Conservation (phyloP, 345 rosid genomes). For the Atalantia buxifolia region DNA sequence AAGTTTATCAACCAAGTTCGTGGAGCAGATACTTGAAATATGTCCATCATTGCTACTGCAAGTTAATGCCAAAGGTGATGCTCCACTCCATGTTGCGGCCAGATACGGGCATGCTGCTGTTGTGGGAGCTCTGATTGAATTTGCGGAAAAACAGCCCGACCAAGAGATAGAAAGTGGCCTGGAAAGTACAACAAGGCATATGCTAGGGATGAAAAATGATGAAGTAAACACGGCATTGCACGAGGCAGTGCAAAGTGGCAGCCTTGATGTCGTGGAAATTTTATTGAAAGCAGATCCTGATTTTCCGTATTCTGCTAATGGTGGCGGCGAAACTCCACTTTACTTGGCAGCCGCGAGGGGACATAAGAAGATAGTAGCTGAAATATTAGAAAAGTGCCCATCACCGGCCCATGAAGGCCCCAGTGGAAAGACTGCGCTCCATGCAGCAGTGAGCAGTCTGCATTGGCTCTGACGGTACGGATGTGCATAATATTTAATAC, state of each 20-base stretch:
- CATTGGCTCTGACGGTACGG: no score
- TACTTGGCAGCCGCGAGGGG: background rate
- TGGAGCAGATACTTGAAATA: background rate
- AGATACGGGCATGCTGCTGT: background rate
- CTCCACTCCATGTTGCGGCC: background rate
- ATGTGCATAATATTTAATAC: no score
- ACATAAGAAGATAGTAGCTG: accelerated
- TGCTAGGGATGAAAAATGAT: background rate
- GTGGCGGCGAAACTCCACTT: background rate
- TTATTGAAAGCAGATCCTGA: background rate
- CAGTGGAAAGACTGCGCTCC: background rate
- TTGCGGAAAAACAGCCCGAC: no score
- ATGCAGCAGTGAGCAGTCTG: background rate
- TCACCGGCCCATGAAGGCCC: background rate
- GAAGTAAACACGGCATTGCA: background rate
- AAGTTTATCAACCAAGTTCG: background rate
- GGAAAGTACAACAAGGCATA: background rate
- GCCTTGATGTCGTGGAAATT: background rate
- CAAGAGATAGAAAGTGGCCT: background rate
- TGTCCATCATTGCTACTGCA: background rate
- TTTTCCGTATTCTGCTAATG: background rate
- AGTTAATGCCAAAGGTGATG: background rate
- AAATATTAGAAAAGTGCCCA: background rate
- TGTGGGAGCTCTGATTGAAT: background rate
- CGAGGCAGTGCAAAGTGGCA: background rate